Evolutionary conservation across 2,329 filamentous ascomycete genomes (phyloP), one percentile per base, ranked within the genome.

Genomic region (Stemphylium vesicarium): DNA sequence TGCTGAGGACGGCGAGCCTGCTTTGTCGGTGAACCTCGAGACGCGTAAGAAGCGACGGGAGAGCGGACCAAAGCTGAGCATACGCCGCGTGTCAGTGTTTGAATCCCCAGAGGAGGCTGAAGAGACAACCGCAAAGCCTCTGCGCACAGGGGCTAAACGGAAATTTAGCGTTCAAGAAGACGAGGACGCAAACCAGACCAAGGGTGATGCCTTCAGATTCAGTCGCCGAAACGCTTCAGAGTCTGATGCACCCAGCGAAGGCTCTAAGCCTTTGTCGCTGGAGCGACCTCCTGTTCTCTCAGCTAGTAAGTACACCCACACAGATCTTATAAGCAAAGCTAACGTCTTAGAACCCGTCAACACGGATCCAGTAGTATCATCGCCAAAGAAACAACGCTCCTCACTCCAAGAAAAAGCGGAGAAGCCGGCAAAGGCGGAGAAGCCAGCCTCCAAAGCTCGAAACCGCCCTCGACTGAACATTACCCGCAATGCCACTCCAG

Each of bases 111-210:
- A 77, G 36, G 62, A 72, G 2, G 41, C 66, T 39, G 68, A 75
- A 57, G 69, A 70, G 31, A 52, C 41, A 15, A 49, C 58, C 10
- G 49, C 46, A 24, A 72, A 71, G 50, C 42, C 71, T 4, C 62
- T 78, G 3, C 79, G 79, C 45, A 79, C 79, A 44, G 82, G 82
- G 15, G 78, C 81, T 20, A 86, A 87, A 72, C 79, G 84, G 43
- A 86, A 87, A 65, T 79, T 86, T 46, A 81, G 78, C 50, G 78
- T 81, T 15, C 77, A 82, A 36, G 82, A 85, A 35, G 79, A 79
- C 10, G 80, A 83, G 16, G 78, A 80, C 22, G 62, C 62, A 38
- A 66, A 61, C 22, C 66, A 69, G 7, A 22, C 59, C 33, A 62
- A 68, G 37, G 42, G 61, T 6, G 80, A 80, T 16, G 72, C 78